Conservation (phyloP, 768 basidiomycete genomes). For the Solioccasus polychromus region DNA sequence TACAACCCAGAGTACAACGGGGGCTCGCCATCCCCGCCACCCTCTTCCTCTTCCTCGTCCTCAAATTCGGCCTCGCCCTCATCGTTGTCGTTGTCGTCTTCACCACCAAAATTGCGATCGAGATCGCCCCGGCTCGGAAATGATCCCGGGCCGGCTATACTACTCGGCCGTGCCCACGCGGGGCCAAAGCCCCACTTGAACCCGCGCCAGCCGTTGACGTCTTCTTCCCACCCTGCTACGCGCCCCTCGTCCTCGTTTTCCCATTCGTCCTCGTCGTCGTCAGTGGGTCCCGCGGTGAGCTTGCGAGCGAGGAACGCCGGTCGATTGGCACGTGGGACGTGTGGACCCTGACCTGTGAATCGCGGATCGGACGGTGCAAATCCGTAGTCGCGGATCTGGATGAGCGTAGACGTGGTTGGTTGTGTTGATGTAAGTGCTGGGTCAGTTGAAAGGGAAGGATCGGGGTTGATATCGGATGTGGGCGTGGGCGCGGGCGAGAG, state of each 20-base stretch:
- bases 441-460: background rate
- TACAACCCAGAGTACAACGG: slow-evolving; percentile 69
- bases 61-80: slow-evolving; percentile 31
- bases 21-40: slow-evolving; percentile 24
- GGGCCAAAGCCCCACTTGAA: slow-evolving; percentile 44
- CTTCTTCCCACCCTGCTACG: too few species aligned
- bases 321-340: slow-evolving; percentile 40
- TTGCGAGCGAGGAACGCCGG: slow-evolving; percentile 29
- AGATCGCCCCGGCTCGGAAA: slow-evolving; percentile 44
- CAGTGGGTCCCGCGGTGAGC: slow-evolving; percentile 19
- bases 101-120: slow-evolving; percentile 45
- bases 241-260: slow-evolving; percentile 28
- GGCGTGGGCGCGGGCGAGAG: background rate
- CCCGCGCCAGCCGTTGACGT: slow-evolving; percentile 34
- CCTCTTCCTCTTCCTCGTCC: slow-evolving; percentile 19
- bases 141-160: slow-evolving; percentile 7
- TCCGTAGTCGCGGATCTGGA: slow-evolving; percentile 52
- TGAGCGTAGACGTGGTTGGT: slow-evolving; percentile 10
- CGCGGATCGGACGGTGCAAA: slow-evolving; percentile 41
- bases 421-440: background rate
- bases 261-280: slow-evolving; percentile 15
- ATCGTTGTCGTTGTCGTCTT: slow-evolving; percentile 30
- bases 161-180: slow-evolving; percentile 31
- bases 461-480: background rate
- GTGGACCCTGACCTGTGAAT: slow-evolving; percentile 40